Base-by-base conservation (phyloP, 768 basidiomycete species). In the Boletellus sp. region DNA sequence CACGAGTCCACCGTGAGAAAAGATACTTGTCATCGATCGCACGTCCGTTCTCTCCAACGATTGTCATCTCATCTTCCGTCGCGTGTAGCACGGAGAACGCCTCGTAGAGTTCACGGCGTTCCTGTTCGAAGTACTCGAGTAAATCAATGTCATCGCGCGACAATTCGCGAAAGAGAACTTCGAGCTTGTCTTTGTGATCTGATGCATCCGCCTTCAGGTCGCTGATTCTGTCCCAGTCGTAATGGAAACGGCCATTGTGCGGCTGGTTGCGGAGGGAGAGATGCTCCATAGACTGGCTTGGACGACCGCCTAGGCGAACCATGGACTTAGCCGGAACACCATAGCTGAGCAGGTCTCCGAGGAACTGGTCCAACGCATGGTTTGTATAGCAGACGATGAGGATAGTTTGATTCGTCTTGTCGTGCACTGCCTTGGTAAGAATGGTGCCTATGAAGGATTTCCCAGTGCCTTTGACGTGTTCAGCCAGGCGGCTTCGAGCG, bases 301-400 rank as follows among this genome's bases (percentile, higher is more conserved):
- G 69, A 56, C 85, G 84, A 1, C 84, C 74, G 0, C 74, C 75
- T 0, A 87, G 68, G 0, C 85, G 76, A n/a, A 85, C 75, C 36
- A 87, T 77, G 26, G 63, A 70, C 3, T 34, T 3, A 0, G 47
- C 45, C 1, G 82, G 78, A 3, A 87, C 82, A 1, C 75, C 80
- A 31, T 80, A 79, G 31, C 76, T 70, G 15, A 86, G 61, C 6
- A 87, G 73, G 46, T 81, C 78, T 22, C 78, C 74, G 6, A 87
- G 70, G 47, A 87, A 82, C 50, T 85, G 80, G 57, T 87, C 85
- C 0, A 87, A 72, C 0, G 85, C 85, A 49, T 87, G 85, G 48
- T 87, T 87, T 1, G 84, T 87, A 49, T 78, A 86, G 56, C 84
- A 86, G 26, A 84, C 79, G 15, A 87, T 79, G 7, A 87, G 75